Base-by-base conservation (phyloP, 345 rosid species). In the Eucalyptus erythrocorys region DNA sequence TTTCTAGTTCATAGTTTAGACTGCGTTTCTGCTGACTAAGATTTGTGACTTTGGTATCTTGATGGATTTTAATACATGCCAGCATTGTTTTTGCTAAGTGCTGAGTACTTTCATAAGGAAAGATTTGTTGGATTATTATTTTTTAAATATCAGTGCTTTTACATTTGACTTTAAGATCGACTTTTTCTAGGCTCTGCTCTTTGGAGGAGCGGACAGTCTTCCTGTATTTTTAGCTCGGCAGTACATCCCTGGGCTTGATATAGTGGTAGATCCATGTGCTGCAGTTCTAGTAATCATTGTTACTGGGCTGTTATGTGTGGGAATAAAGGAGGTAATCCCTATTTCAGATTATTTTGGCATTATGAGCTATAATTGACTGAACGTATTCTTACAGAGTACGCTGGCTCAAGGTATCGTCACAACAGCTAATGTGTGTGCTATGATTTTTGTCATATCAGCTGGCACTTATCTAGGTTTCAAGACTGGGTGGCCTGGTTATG, bases 231-330 rank as follows among this genome's bases (percentile, higher is more conserved):
- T 98, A 71, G 97, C 98, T 12, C 99, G 98, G 48, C 98, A 96
- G 9, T 92, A 94, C 21, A 96, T 98, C 89, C 99, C 98, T 68
- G 96, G 96, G 81, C 94, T 98, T 85, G 98, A 94, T 87, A 84
- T 98, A 88, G 94, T 94, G 89, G 97, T 98, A 53, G 99, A 98
- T 87, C 99, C 99, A 21, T 96, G 98, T 93, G 98, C 99, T 88
- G 95, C 97, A 87, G 22, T 95, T 90, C 91, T 98, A 57, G 99
- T 98, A 40, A 89, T 96, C 87, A 30, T 95, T 64, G 99, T 96
- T 55, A 95, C 98, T 57, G 99, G 98, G 91, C 96, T 98, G 76
- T 90, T 98, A 94, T 98, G 99, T 48, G 91, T 94, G 68, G 99
- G 99, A 92, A 97, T 98, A 89, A 98, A 98, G 94, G 99, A 98